A percentile compares a stretch with the other conserved stretches of the same genome.
These are phyloP conservation scores for Ustilaginoidea virens DNA, from an alignment of 2,329 filamentous ascomycete genomes.

Conservation along the genomic window DNA sequence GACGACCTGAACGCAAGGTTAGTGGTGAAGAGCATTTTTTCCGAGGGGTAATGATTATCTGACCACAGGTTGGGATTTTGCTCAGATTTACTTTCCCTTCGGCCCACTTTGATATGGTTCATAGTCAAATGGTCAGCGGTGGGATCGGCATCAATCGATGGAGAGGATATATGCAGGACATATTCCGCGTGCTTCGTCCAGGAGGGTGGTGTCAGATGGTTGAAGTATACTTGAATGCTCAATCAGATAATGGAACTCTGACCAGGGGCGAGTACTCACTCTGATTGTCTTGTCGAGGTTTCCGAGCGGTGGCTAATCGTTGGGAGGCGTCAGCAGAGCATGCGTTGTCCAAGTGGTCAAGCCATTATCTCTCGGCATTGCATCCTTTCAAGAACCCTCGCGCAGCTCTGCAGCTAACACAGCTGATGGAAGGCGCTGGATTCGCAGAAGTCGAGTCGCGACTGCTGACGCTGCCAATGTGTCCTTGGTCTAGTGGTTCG, in stretches of 20 bases:
- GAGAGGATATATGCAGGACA: constrained; percentile 61
- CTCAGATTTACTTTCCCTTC: constrained; percentile 53
- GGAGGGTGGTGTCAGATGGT: constrained; percentile 80
- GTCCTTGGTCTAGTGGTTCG: constrained; percentile 51
- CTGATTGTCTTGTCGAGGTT: too few species aligned
- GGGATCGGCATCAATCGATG: constrained; percentile 62
- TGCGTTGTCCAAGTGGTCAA: constrained; percentile 53
- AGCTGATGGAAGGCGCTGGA: constrained; percentile 43
- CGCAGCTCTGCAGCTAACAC: constrained; percentile 43
- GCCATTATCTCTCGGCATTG: constrained; percentile 44
- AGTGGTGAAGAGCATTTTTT: too few species aligned
- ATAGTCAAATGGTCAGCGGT: constrained; percentile 57
- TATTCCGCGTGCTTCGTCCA: constrained; percentile 53
- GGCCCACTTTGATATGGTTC: constrained; percentile 67
- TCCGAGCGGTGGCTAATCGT: too few species aligned
- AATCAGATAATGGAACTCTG: constrained; percentile 72
- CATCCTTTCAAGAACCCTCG: constrained; percentile 51
- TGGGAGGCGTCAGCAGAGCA: constrained; percentile 41
- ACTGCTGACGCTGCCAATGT: constrained; percentile 53
- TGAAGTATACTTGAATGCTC: constrained; percentile 75
- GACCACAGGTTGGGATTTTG: too few species aligned
- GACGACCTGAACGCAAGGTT: constrained; percentile 55
- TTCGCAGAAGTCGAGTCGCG: constrained; percentile 52
- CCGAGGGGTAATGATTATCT: too few species aligned
- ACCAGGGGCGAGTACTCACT: constrained; percentile 33